Evolutionary conservation across 805 yeast species (phyloP).

Genomic region (Yamadazyma paraphyllophila): DNA sequence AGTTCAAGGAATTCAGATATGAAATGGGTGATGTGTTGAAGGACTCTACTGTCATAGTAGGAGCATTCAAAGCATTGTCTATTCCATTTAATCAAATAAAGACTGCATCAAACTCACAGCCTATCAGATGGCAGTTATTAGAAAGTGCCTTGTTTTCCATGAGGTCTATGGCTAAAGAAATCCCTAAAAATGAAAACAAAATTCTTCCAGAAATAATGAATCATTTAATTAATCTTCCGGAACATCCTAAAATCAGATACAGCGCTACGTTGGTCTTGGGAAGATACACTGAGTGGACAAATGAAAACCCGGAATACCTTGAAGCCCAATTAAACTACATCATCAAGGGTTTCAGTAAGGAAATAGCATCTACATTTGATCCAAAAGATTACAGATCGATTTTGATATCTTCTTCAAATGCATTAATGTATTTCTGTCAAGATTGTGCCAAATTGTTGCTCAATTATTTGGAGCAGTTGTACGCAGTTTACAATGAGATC

Average conservation of each 20-base stretch:
- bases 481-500: constrained; percentile 62
- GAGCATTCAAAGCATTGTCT: constrained; percentile 64
- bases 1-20: constrained; percentile 89
- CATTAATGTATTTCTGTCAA: constrained; percentile 90
- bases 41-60: constrained; percentile 90
- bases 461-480: constrained; percentile 69
- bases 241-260: constrained; percentile 81
- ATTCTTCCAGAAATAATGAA: constrained; percentile 78
- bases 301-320: constrained; percentile 76
- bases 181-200: constrained; percentile 60
- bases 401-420: constrained; percentile 84
- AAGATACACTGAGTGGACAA: constrained; percentile 95
- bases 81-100: constrained; percentile 69
- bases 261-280: constrained; percentile 93
- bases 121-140: constrained; percentile 72
- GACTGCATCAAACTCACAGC: constrained; percentile 29
- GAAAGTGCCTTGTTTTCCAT: constrained; percentile 89
- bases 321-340: constrained; percentile 84
- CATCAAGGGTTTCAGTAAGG: constrained; percentile 60
- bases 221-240: constrained; percentile 67
- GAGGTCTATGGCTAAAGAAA: constrained; percentile 94
- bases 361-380: constrained; percentile 17
- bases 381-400: constrained; percentile 41
- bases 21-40: constrained; percentile 98
- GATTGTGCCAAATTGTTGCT: constrained; percentile 75